These are phyloP conservation scores for Wallacemonas rigidus DNA, from an alignment of 208 protist genomes.

Conservation along the genomic window DNA sequence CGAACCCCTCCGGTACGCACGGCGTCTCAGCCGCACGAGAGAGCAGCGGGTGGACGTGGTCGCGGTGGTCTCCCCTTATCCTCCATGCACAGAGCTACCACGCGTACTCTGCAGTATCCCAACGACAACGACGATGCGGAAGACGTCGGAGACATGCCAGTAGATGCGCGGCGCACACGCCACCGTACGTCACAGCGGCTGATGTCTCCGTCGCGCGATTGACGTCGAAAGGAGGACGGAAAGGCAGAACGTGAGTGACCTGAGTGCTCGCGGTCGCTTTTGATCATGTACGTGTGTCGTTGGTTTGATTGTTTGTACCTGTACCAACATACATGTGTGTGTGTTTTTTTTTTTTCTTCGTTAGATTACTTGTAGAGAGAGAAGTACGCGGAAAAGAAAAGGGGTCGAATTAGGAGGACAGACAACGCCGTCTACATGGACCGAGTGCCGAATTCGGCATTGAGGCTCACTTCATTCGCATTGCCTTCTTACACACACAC, in stretches of 20 bases:
- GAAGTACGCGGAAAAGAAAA: no score
- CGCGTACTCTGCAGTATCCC: conserved; percentile 2
- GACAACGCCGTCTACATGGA: no score
- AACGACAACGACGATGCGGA: conserved; percentile 3
- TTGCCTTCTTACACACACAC: no score
- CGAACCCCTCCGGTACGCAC: not conserved
- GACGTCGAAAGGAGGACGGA: not conserved
- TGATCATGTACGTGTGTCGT: not conserved
- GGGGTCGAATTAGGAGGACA: no score
- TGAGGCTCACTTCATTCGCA: no score
- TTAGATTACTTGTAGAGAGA: not conserved
- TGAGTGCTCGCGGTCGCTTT: no score
- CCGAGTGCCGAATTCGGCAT: no score
- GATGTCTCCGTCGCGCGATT: conserved; percentile 2
- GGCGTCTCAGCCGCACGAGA: not conserved
- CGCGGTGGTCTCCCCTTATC: not conserved
- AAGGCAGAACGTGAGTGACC: no score
- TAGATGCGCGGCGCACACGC: not conserved
- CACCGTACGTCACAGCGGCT: not conserved
- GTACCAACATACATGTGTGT: not conserved
- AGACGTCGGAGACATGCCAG: not conserved
- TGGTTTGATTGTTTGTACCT: not conserved
- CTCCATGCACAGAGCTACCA: not conserved
- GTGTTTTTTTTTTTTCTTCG: not conserved
- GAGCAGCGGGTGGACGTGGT: no score